Conservation (phyloP, 2,329 filamentous ascomycete genomes). For the Didymella arachidicola region DNA sequence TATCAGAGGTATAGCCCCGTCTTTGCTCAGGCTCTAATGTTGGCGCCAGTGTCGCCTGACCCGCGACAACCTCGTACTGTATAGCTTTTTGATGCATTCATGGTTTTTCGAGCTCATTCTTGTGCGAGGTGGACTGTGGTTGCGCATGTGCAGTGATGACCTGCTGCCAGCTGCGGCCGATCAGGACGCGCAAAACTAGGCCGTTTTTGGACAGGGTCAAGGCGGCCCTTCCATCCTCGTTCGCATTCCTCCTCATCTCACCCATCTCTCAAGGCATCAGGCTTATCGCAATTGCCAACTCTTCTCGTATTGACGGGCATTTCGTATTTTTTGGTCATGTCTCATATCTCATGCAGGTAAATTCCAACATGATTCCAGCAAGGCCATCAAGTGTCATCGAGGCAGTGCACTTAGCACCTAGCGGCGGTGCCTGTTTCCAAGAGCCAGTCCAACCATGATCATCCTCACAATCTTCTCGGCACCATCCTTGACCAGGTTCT, state of each 20-base stretch:
- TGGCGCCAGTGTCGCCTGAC: background rate
- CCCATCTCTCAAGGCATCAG: background rate
- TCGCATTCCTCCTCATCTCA: background rate
- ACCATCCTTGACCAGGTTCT: slow-evolving; percentile 46
- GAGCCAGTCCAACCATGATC: slow-evolving; percentile 47
- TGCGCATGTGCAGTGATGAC: background rate
- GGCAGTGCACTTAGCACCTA: background rate
- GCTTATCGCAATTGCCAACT: background rate
- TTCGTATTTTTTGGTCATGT: background rate
- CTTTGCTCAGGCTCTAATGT: background rate
- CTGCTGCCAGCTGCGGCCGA: background rate
- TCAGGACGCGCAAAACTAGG: background rate
- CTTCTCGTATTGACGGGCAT: background rate
- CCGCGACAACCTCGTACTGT: background rate
- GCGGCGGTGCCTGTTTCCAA: slow-evolving; percentile 28
- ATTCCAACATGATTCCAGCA: background rate
- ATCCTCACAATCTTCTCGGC: slow-evolving; percentile 50
- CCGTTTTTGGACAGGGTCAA: background rate
- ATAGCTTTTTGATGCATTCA: background rate
- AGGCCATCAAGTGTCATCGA: slow-evolving; percentile 3
- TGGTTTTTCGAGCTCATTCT: background rate
- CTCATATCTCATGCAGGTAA: background rate
- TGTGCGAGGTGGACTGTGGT: background rate
- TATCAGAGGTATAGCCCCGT: background rate
- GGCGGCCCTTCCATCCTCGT: background rate